phyloP scores from a whole-genome alignment of 176 grass and related monocot species.

The Carex pumila region DNA sequence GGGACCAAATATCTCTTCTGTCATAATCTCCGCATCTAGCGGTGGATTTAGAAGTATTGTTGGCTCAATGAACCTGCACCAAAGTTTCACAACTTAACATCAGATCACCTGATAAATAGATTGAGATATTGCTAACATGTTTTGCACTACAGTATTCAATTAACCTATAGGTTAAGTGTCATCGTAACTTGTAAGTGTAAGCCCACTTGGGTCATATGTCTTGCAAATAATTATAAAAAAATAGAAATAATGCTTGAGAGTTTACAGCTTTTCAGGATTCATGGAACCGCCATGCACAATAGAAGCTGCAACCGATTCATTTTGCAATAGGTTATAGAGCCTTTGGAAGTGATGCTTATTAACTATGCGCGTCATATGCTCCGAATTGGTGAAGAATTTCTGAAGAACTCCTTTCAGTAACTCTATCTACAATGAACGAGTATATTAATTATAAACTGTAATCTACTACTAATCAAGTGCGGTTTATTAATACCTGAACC shows the following conservation, averaged over 20 bases:
- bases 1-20: conserved; percentile 89
- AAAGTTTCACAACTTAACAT: not conserved
- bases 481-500: not conserved
- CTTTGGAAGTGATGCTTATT: conserved; percentile 65
- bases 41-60: conserved; percentile 87
- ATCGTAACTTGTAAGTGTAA: not conserved
- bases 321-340: conserved; percentile 42
- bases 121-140: not conserved
- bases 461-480: not conserved
- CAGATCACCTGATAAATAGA: not conserved
- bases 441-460: not conserved
- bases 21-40: conserved; percentile 81
- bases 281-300: conserved; percentile 58
- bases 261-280: conserved; percentile 57
- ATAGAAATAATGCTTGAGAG: not conserved
- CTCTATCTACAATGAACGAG: conserved; percentile 39
- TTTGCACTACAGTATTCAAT: not conserved
- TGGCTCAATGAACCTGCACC: conserved; percentile 66
- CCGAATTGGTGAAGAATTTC: conserved; percentile 29
- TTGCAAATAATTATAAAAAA: not conserved
- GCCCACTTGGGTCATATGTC: not conserved
- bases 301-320: conserved; percentile 39
- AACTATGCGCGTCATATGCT: conserved; percentile 48
- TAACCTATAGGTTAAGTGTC: not conserved
- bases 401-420: conserved; percentile 55